phyloP scores from a whole-genome alignment of 768 basidiomycete genomes.

The Lactarius hatsudake region DNA sequence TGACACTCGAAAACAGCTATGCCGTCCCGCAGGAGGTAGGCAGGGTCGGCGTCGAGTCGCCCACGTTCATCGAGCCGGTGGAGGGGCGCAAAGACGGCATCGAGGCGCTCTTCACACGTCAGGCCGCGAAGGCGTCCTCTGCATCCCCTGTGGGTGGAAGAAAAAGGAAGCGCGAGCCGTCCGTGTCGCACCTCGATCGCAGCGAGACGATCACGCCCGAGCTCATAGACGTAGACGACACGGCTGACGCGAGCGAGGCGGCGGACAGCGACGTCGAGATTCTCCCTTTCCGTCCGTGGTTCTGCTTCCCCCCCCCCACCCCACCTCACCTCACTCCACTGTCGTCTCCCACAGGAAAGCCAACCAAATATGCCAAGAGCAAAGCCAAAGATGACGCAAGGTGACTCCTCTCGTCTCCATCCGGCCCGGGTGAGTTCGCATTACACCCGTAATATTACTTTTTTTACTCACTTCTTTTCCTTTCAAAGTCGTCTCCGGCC shows the following conservation, averaged over 20 bases:
- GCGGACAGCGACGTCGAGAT: slow-evolving; percentile 23
- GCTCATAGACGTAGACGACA: background rate
- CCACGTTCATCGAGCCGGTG: slow-evolving; percentile 79
- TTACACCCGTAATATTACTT: too few relatives aligned
- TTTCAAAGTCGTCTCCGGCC: background rate
- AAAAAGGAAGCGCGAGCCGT: slow-evolving; percentile 20
- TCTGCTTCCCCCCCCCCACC: too few relatives aligned
- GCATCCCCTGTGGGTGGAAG: background rate
- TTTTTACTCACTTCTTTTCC: background rate
- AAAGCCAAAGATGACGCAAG: background rate
- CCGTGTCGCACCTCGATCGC: background rate
- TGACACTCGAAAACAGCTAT: slow-evolving; percentile 54
- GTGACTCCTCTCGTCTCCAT: background rate
- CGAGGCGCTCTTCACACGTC: slow-evolving; percentile 74
- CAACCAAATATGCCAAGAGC: background rate
- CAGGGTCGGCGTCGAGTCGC: slow-evolving; percentile 81
- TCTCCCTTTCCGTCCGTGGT: slow-evolving; percentile 10
- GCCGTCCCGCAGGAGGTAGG: slow-evolving; percentile 88
- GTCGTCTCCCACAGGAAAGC: background rate
- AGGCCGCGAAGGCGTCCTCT: slow-evolving; percentile 34
- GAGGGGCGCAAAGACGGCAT: slow-evolving; percentile 82
- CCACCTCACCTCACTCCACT: too few relatives aligned
- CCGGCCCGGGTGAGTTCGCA: background rate
- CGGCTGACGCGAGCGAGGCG: background rate
- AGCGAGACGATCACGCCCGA: background rate